phyloP scores from a whole-genome alignment of 2,329 filamentous ascomycete species.

The Huntiella decipiens region DNA sequence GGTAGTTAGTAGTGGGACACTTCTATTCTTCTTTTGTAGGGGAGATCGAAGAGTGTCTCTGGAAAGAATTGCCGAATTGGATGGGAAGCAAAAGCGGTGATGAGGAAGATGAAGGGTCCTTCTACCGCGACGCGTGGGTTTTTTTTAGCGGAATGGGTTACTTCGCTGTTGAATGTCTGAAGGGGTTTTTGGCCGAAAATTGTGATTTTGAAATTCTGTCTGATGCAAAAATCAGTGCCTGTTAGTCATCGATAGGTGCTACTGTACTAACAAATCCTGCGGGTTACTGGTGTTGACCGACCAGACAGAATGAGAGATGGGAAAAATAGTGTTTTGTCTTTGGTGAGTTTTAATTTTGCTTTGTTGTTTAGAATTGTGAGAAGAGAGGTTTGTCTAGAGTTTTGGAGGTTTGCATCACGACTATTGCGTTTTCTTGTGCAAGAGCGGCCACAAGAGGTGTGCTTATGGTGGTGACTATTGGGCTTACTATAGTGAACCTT shows the following conservation, averaged over 20 bases:
- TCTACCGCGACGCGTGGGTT: slow-evolving; percentile 6
- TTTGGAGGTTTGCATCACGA: too few relatives aligned
- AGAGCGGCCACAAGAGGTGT: too few relatives aligned
- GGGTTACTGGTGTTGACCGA: too few relatives aligned
- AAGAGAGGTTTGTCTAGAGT: too few relatives aligned
- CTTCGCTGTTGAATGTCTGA: slow-evolving; percentile 1
- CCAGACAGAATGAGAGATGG: too few relatives aligned
- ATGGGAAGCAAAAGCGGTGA: neutral
- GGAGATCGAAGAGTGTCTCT: neutral
- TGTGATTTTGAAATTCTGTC: slow-evolving; percentile 10
- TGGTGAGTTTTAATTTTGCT: too few relatives aligned
- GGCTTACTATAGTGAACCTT: too few relatives aligned
- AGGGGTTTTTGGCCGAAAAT: slow-evolving; percentile 11
- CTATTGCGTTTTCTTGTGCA: too few relatives aligned
- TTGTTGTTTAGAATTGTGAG: too few relatives aligned
- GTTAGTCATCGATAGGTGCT: slow-evolving; percentile 9
- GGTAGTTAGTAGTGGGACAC: neutral
- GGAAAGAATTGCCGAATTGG: neutral
- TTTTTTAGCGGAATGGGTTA: neutral
- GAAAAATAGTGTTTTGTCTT: too few relatives aligned
- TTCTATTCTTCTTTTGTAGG: neutral
- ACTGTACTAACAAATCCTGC: slow-evolving; percentile 4
- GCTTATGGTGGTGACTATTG: too few relatives aligned
- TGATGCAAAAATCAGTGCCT: slow-evolving; percentile 5
- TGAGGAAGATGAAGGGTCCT: neutral